Evolutionary conservation across 495 filamentous ascomycete genomes (phyloP).

Genomic region (Penicillium egyptiacum): DNA sequence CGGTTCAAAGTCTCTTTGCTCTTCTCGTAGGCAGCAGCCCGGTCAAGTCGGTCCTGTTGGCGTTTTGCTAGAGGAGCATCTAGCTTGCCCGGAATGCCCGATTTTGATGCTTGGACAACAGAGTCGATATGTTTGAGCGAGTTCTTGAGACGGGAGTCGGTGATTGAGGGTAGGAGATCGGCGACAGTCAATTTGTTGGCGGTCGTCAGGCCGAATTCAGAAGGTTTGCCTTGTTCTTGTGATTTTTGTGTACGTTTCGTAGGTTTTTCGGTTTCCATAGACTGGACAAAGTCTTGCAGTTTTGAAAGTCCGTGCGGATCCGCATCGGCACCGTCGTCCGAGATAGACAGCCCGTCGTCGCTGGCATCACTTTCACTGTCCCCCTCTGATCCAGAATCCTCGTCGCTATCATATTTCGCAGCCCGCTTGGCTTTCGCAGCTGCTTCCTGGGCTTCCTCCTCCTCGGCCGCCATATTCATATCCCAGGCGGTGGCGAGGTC

Average conservation of each 20-base stretch:
- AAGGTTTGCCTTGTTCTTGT: constrained; percentile 55
- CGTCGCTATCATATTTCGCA: constrained; percentile 33
- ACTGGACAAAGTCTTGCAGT: constrained; percentile 68
- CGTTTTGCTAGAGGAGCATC: constrained; percentile 83
- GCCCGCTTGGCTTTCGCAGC: constrained; percentile 34
- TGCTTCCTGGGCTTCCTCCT: constrained; percentile 38
- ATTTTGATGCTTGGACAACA: constrained; percentile 43
- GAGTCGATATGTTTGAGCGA: constrained; percentile 66
- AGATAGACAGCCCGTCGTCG: constrained; percentile 49
- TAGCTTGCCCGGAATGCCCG: constrained; percentile 67
- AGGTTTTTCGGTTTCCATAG: constrained; percentile 51
- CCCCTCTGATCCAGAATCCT: constrained; percentile 37
- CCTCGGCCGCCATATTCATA: constrained; percentile 58
- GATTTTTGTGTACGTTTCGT: constrained; percentile 33
- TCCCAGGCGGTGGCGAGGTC: constrained; percentile 82
- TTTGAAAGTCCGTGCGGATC: constrained; percentile 61
- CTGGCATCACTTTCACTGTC: constrained; percentile 53
- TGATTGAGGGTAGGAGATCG: constrained; percentile 72
- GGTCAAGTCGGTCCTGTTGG: constrained; percentile 84
- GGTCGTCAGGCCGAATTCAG: constrained; percentile 57
- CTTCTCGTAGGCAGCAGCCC: constrained; percentile 82
- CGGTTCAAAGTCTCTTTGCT: constrained; percentile 86
- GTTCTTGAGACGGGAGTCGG: constrained; percentile 74
- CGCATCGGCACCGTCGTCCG: constrained; percentile 58
- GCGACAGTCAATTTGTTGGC: constrained; percentile 75